Percentiles rank a stretch among this genome's conserved stretches.
These are phyloP conservation scores for Arabidopsis lyrata DNA, from an alignment of 441 rosid genomes.

Conservation along the genomic window DNA sequence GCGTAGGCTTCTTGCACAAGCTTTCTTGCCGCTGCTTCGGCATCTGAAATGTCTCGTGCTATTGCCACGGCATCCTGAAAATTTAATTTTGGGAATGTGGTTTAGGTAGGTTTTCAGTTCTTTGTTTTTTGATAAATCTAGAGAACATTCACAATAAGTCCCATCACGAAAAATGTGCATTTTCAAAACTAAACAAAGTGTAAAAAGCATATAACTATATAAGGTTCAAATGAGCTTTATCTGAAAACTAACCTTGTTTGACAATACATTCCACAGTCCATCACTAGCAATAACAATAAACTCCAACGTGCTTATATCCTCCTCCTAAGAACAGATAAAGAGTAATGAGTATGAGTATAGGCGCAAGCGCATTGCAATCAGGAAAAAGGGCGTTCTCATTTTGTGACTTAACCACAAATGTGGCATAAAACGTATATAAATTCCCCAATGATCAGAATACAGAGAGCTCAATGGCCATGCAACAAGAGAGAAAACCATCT, in stretches of 20 bases:
- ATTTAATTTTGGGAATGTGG: background rate
- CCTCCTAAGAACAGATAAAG: slow-evolving; percentile 60
- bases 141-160: background rate
- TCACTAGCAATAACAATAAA: slow-evolving; percentile 84
- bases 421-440: background rate
- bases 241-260: slow-evolving; percentile 61
- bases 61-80: slow-evolving; percentile 70
- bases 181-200: background rate
- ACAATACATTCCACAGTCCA: slow-evolving; percentile 88
- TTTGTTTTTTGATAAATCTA: background rate
- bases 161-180: slow-evolving; percentile 3
- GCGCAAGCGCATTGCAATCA: slow-evolving; percentile 16
- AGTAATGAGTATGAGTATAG: slow-evolving; percentile 21
- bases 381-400: background rate
- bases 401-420: slow-evolving; percentile 2
- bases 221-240: background rate
- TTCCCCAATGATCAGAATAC: background rate
- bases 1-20: slow-evolving; percentile 69
- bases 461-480: background rate
- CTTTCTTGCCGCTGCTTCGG: slow-evolving; percentile 76
- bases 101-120: slow-evolving; percentile 6
- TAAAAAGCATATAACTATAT: background rate
- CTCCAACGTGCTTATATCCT: slow-evolving; percentile 66
- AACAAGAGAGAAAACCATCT: slow-evolving; percentile 11
- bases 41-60: slow-evolving; percentile 57